A percentile compares a stretch with the other conserved stretches of the same genome.
Conservation (phyloP, 176 grass and related monocot species). For the Olyra latifolia region DNA sequence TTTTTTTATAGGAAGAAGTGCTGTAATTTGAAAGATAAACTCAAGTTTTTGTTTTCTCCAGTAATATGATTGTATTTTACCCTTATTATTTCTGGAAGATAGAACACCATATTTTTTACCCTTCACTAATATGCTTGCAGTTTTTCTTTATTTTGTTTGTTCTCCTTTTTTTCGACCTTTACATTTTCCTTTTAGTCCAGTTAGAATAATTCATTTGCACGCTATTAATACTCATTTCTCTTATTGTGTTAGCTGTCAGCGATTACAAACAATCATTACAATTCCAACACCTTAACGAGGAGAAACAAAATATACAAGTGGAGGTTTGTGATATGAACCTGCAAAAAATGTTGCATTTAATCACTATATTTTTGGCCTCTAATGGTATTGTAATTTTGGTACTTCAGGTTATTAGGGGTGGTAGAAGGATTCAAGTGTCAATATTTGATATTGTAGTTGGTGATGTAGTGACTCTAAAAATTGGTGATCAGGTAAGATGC, state of each 20-base stretch:
- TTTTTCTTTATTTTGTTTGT: slow-evolving; percentile 13
- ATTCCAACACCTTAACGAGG: slow-evolving; percentile 90
- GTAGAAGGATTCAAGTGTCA: slow-evolving; percentile 72
- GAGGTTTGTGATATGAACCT: slow-evolving; percentile 58
- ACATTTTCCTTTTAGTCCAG: slow-evolving; percentile 16
- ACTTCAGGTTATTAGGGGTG: slow-evolving; percentile 82
- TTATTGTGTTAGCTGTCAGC: slow-evolving; percentile 65
- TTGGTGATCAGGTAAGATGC: slow-evolving; percentile 86
- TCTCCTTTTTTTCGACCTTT: slow-evolving; percentile 15
- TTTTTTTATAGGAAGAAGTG: background rate
- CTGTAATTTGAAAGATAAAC: background rate
- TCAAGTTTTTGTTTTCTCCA: background rate
- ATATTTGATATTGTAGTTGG: slow-evolving; percentile 98
- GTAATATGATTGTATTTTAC: background rate
- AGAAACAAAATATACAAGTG: slow-evolving; percentile 92
- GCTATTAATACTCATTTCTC: slow-evolving; percentile 22
- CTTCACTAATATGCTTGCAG: background rate
- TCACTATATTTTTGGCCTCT: slow-evolving; percentile 19
- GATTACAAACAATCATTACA: slow-evolving; percentile 91
- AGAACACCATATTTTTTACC: background rate
- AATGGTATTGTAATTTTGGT: slow-evolving; percentile 19
- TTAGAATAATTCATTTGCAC: slow-evolving; percentile 5
- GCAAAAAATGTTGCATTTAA: slow-evolving; percentile 11
- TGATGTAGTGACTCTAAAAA: slow-evolving; percentile 88
- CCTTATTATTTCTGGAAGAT: background rate